phyloP scores from a whole-genome alignment of 306 rosid genomes.

The Castanea sativa region DNA sequence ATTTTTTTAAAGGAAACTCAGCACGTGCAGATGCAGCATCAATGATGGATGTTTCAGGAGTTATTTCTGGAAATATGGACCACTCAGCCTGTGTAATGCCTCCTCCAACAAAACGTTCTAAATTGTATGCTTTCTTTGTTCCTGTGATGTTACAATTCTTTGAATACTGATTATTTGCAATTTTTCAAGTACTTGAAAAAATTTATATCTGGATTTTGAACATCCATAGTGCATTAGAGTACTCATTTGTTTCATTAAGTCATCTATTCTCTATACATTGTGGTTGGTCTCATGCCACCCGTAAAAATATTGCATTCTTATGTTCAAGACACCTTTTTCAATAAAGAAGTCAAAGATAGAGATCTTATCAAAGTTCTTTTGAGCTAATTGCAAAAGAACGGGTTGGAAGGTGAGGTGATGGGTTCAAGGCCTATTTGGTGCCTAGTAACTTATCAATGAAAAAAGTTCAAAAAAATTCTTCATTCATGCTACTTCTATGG shows the following conservation, averaged over 20 bases:
- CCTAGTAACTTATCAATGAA: neutral
- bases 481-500: slow-evolving; percentile 10
- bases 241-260: neutral
- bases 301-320: neutral
- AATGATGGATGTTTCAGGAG: slow-evolving; percentile 52
- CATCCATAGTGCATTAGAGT: neutral
- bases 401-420: neutral
- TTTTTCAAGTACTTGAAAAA: neutral
- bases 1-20: slow-evolving; percentile 30
- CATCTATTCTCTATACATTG: neutral
- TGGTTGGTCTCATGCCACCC: slow-evolving; percentile 19
- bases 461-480: slow-evolving; percentile 4
- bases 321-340: neutral
- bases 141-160: slow-evolving; percentile 7
- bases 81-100: slow-evolving; percentile 48
- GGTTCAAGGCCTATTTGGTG: neutral
- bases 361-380: neutral
- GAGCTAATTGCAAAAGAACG: neutral
- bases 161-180: slow-evolving; percentile 24
- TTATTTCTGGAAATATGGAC: slow-evolving; percentile 47
- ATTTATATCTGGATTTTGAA: neutral
- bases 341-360: neutral
- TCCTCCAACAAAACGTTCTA: slow-evolving; percentile 81
- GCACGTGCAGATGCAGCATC: slow-evolving; percentile 38
- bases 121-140: slow-evolving; percentile 69